These are phyloP conservation scores for Toxoplasma gondii DNA, from an alignment of 169 alveolate species.

Conservation along the genomic window DNA sequence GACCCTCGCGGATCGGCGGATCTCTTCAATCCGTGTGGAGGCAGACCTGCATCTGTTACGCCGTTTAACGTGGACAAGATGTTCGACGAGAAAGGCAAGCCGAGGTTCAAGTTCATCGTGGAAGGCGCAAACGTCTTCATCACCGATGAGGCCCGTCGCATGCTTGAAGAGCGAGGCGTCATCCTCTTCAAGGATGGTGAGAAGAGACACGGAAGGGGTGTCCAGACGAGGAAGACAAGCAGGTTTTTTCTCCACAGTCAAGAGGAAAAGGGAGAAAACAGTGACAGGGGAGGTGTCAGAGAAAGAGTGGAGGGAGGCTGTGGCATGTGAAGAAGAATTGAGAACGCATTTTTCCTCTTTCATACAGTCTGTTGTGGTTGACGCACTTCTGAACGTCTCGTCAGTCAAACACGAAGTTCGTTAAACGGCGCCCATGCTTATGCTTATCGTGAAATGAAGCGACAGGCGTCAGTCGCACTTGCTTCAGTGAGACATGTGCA, in stretches of 20 bases:
- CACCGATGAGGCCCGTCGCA: constrained; percentile 85
- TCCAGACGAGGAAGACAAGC: not conserved
- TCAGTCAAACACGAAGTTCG: no score
- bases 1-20: constrained; percentile 77
- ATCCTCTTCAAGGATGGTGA: constrained; percentile 80
- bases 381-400: no score
- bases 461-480: no score
- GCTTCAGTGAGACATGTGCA: no score
- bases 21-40: constrained; percentile 90
- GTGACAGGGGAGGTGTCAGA: not conserved
- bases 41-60: constrained; percentile 86
- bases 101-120: constrained; percentile 79
- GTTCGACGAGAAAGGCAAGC: constrained; percentile 64
- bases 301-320: no score
- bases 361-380: no score
- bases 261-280: not conserved
- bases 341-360: no score
- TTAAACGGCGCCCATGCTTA: no score
- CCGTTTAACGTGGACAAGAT: constrained; percentile 77
- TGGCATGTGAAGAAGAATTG: no score
- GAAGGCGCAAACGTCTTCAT: constrained; percentile 89
- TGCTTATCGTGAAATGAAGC: no score
- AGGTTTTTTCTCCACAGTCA: no score
- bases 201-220: not conserved
- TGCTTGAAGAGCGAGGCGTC: constrained; percentile 81